These are phyloP conservation scores for Salix dunnii DNA, from an alignment of 345 rosid species.

Conservation along the genomic window DNA sequence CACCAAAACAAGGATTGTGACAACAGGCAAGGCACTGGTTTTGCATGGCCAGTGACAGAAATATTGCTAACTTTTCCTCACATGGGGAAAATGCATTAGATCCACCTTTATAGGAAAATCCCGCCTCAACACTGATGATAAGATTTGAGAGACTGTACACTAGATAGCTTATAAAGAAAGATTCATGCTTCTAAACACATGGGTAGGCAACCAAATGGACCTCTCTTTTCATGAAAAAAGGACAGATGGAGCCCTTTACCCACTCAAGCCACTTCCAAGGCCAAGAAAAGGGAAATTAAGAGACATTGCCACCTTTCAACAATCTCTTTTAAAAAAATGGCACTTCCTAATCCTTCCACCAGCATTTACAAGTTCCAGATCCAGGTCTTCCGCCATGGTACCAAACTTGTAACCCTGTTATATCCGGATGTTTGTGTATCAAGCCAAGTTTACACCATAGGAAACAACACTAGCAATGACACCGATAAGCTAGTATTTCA, in stretches of 20 bases:
- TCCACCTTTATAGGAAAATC: not conserved
- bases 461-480: not conserved
- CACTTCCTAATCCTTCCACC: not conserved
- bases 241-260: not conserved
- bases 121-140: not conserved
- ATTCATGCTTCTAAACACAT: not conserved
- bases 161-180: not conserved
- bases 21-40: constrained; percentile 4
- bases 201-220: not conserved
- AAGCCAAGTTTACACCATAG: not conserved
- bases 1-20: not conserved
- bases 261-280: too few relatives aligned
- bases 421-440: not conserved
- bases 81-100: constrained; percentile 11
- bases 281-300: not conserved
- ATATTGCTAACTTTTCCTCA: constrained; percentile 14
- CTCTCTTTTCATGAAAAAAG: not conserved
- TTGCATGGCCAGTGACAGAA: constrained; percentile 13
- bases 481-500: not conserved
- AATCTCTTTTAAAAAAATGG: not conserved
- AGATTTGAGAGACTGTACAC: not conserved
- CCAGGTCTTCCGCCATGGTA: not conserved
- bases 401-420: not conserved
- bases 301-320: not conserved
- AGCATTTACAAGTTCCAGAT: not conserved